These are phyloP conservation scores for Globisporangium ultimum DNA, from an alignment of 352 stramenopile genomes.

Conservation along the genomic window DNA sequence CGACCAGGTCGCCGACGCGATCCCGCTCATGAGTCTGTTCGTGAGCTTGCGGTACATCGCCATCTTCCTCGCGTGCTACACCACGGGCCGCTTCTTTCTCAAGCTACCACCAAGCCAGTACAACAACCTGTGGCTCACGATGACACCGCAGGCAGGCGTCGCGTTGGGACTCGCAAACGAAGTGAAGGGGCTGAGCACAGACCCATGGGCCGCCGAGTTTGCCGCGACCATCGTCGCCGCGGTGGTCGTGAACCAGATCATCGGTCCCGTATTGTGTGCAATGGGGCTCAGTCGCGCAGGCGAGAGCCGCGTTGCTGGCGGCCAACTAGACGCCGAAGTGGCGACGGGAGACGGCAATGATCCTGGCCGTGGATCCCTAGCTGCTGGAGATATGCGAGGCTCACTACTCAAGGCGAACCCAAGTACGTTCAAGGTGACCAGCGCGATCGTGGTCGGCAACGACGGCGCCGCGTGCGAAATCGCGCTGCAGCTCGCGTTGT, in stretches of 20 bases:
- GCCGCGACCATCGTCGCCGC: constrained; percentile 61
- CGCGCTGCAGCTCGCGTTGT: constrained; percentile 54
- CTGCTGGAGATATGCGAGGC: too few species aligned
- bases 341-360: too few species aligned
- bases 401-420: constrained; percentile 1
- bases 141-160: constrained; percentile 68
- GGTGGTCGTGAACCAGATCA: constrained; percentile 71
- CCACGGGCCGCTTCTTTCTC: constrained; percentile 52
- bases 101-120: constrained; percentile 56
- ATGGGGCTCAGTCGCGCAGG: constrained; percentile 49
- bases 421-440: constrained; percentile 36
- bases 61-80: constrained; percentile 65
- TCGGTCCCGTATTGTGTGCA: constrained; percentile 58
- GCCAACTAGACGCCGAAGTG: not conserved
- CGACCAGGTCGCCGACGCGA: constrained; percentile 50
- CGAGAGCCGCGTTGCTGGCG: constrained; percentile 22
- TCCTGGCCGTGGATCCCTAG: too few species aligned
- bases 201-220: constrained; percentile 56
- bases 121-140: constrained; percentile 74
- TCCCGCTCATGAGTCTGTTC: constrained; percentile 70
- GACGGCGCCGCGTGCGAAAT: constrained; percentile 63
- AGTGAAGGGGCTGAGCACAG: constrained; percentile 40
- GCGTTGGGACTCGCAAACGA: constrained; percentile 59
- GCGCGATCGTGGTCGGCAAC: constrained; percentile 55
- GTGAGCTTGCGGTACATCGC: constrained; percentile 48